Conservation (phyloP, 73 alveolate species). For the Durusdinium trenchii region DNA sequence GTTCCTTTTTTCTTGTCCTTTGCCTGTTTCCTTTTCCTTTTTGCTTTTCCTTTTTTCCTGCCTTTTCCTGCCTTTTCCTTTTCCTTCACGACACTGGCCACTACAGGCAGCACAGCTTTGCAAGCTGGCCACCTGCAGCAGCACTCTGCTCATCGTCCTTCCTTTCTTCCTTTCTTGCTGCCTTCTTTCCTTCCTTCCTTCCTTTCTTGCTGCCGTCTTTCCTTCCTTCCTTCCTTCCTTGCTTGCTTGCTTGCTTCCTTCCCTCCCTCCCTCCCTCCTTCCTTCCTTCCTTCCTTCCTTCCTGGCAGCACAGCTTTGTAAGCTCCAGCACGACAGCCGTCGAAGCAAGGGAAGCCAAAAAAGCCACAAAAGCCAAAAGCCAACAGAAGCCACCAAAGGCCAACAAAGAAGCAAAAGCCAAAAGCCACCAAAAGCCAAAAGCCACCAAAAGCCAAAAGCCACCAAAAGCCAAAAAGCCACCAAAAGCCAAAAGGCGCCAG, state of each 20-base stretch:
- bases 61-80: background rate
- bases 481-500: too few species aligned
- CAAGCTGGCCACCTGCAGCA: conserved; percentile 66
- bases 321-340: too few species aligned
- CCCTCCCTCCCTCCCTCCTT: conserved; percentile 72
- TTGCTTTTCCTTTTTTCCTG: too few species aligned
- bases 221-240: conserved; percentile 94
- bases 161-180: conserved; percentile 94
- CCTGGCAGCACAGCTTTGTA: too few species aligned
- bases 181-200: conserved; percentile 77
- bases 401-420: too few species aligned
- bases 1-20: background rate
- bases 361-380: too few species aligned
- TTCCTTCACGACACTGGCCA: conserved; percentile 48
- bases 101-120: conserved; percentile 65
- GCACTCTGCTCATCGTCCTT: conserved; percentile 80
- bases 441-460: too few species aligned
- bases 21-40: background rate
- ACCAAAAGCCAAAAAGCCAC: too few species aligned
- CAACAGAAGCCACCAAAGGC: too few species aligned
- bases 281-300: conserved; percentile 92
- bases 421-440: too few species aligned
- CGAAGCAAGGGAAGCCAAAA: too few species aligned
- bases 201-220: conserved; percentile 93
- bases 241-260: conserved; percentile 82